phyloP scores from a whole-genome alignment of 1,284 basidiomycete species.

The Cerioporus squamosus region DNA sequence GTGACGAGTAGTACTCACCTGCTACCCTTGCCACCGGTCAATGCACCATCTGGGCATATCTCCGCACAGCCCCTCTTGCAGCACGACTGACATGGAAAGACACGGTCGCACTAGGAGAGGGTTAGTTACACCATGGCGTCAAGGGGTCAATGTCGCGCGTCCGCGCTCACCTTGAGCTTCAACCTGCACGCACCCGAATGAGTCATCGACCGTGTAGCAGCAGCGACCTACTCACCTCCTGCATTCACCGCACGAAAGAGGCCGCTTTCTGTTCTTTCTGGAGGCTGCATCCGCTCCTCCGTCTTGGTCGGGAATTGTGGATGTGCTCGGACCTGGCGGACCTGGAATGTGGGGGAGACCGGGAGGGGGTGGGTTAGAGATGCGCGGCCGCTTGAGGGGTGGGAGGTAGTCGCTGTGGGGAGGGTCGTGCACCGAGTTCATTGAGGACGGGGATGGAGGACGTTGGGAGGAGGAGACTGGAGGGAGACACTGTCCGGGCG shows the following conservation, averaged over 20 bases:
- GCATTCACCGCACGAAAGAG: conserved; percentile 62
- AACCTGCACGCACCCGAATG: conserved; percentile 40
- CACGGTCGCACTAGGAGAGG: conserved; percentile 54
- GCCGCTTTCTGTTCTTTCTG: conserved; percentile 46
- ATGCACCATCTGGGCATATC: conserved; percentile 61
- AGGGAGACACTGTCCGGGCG: conserved; percentile 19
- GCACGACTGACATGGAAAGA: conserved; percentile 65
- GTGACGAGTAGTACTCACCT: conserved; percentile 26
- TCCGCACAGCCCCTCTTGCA: conserved; percentile 63
- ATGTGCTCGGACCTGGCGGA: conserved; percentile 21
- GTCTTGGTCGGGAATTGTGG: conserved; percentile 30
- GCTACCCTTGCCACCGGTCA: conserved; percentile 39
- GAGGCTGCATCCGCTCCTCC: conserved; percentile 27
- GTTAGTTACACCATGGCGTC: conserved; percentile 14
- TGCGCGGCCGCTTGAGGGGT: conserved; percentile 29
- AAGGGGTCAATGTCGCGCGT: conserved; percentile 11
- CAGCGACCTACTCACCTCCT: conserved; percentile 45
- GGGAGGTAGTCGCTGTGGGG: conserved; percentile 30
- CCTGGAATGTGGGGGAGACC: conserved; percentile 11
- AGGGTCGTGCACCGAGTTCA: conserved; percentile 23
- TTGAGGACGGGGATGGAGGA: conserved; percentile 15
- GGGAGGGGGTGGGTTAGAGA: conserved; percentile 14
- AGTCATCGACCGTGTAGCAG: conserved; percentile 4
- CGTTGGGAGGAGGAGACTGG: conserved; percentile 16
- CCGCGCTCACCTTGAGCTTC: conserved; percentile 52